These are phyloP conservation scores for Gaultheria prostrata DNA, from an alignment of 148 eudicot species.

Conservation along the genomic window DNA sequence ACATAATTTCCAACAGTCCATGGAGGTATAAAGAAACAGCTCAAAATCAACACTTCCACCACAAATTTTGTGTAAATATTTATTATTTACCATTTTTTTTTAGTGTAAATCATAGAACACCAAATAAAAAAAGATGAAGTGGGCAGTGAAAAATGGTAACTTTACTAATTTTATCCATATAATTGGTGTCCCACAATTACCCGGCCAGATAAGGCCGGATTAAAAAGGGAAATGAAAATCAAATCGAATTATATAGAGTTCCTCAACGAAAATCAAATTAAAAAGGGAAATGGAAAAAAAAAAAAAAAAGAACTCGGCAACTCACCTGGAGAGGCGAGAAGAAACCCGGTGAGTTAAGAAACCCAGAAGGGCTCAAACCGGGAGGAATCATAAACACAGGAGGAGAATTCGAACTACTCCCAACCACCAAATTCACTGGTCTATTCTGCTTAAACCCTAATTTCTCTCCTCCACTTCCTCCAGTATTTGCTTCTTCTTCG, in stretches of 20 bases:
- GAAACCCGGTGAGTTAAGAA: slow-evolving; percentile 71
- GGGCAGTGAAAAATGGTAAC: neutral
- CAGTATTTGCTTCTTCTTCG: neutral
- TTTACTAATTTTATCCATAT: no score
- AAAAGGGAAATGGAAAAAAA: neutral
- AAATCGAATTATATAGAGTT: no score
- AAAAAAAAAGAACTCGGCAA: neutral
- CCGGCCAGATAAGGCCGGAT: no score
- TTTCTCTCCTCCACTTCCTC: neutral
- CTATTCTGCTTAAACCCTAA: slow-evolving; percentile 61
- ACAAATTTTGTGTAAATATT: neutral
- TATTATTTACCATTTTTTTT: no score
- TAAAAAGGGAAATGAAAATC: no score
- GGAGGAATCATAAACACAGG: slow-evolving; percentile 53
- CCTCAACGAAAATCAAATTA: no score
- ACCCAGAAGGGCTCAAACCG: slow-evolving; percentile 73
- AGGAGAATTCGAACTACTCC: slow-evolving; percentile 30
- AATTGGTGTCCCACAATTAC: neutral
- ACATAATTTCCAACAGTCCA: no score
- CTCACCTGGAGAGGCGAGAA: slow-evolving; percentile 28
- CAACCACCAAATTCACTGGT: slow-evolving; percentile 50
- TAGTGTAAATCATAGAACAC: no score
- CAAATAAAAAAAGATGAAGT: neutral
- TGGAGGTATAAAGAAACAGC: no score
- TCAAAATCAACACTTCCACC: neutral